Base-by-base conservation (phyloP, 495 filamentous ascomycete species). In the Cladorrhinum samala region DNA sequence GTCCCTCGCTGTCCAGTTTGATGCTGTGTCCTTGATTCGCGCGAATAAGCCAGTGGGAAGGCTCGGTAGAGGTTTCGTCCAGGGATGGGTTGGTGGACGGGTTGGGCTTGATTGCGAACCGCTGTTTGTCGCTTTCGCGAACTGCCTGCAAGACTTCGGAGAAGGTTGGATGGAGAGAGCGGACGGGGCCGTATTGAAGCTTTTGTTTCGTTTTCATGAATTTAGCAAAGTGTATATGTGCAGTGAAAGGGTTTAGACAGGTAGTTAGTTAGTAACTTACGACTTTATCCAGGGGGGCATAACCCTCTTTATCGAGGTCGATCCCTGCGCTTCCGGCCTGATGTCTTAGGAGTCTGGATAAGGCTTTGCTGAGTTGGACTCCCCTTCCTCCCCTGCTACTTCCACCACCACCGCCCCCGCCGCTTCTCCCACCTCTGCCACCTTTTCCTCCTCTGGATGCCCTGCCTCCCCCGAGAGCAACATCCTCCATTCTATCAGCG, bases 1-100 rank as follows among this genome's bases (percentile, higher is more conserved):
- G 77, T 0, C 77, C 76, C 20, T 83, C 81, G 23, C 80, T 79
- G 19, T 85, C 83, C 40, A 98, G 70, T 44, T 73, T 75, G 66
- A 91, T 81, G 60, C 74, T 80, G 72, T 96, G 93, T 45, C 93
- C 93, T 72, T 98, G 93, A 56, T 88, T 93, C 1, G 93, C 93
- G 62, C 93, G 91, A 73, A 98, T 95, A 13, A 95, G 73, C 74
- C 82, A 97, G 64, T 87, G 72, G 1, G 78, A 64, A 0, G 88
- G 81, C 37, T 85, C 71, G 9, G 67, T 68, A 13, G 59, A 58
- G 20, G 51, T 42, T n/a, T 68, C 65, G 21, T 62, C 55, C 21
- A 49, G 57, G 48, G 73, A 72, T 2, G 66, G 59, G 57, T 64
- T 60, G 48, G 63, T 52, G 17, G 68, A 55, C 2, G 62, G 65